phyloP scores from a whole-genome alignment of 176 grass and related monocot species.

The Coix lacrymajobi region DNA sequence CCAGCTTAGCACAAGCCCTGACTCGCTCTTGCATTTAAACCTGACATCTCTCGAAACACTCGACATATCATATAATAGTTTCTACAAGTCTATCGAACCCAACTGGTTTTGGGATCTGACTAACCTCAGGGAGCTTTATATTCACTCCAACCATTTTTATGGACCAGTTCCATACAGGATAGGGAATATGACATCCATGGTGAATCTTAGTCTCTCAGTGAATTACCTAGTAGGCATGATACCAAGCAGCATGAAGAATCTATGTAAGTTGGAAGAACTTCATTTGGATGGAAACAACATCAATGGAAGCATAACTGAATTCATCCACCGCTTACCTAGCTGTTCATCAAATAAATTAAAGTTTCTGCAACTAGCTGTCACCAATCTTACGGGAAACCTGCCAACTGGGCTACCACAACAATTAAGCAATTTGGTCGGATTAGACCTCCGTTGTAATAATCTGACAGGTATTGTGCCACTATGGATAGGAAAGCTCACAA shows the following conservation, averaged over 20 bases:
- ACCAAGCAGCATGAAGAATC: background rate
- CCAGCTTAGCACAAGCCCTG: background rate
- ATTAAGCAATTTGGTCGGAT: background rate
- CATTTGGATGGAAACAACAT: accelerated
- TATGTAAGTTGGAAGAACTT: constrained; percentile 6
- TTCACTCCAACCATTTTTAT: accelerated
- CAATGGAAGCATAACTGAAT: constrained; percentile 4
- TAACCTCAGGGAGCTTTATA: background rate
- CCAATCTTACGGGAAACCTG: constrained; percentile 13
- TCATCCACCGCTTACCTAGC: background rate
- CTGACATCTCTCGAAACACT: background rate
- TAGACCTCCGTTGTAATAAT: background rate
- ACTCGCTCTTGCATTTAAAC: background rate
- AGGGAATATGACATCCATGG: constrained; percentile 6
- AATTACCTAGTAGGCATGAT: background rate
- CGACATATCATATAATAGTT: background rate
- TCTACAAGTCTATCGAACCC: background rate
- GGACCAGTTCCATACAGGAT: background rate
- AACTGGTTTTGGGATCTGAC: constrained; percentile 21
- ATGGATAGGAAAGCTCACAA: constrained; percentile 8
- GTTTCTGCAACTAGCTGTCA: accelerated
- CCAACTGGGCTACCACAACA: background rate
- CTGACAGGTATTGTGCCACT: background rate
- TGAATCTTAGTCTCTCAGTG: accelerated
- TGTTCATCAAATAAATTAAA: background rate